Percentiles rank a stretch among this genome's conserved stretches.
Conservation (phyloP, 306 rosid species). For the Prunus mongolica region DNA sequence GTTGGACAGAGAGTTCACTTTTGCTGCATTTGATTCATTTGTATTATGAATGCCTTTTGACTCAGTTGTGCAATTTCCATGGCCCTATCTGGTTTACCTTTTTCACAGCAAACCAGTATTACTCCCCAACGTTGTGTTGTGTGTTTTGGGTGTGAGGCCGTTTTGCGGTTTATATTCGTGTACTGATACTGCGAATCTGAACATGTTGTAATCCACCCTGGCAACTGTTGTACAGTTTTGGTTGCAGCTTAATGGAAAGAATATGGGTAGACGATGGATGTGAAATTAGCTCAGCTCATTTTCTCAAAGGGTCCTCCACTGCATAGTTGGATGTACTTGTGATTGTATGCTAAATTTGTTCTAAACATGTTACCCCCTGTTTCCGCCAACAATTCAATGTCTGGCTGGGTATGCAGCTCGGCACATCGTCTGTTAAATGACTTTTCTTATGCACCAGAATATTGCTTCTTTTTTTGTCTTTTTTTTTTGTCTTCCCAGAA, state of each 20-base stretch:
- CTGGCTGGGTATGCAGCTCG: not conserved
- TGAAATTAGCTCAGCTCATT: not conserved
- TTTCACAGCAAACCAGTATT: not conserved
- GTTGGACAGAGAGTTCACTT: conserved; percentile 13
- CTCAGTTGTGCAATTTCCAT: not conserved
- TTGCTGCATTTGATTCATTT: conserved; percentile 16
- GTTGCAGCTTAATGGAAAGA: not conserved
- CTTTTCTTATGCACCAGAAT: not conserved
- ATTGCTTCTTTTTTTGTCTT: not conserved
- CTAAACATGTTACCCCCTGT: not conserved
- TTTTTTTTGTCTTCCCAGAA: too few species aligned
- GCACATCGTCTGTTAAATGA: not conserved
- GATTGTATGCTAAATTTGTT: not conserved
- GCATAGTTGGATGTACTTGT: not conserved
- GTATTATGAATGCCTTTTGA: conserved; percentile 5
- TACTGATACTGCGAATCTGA: not conserved
- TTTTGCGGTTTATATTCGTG: not conserved
- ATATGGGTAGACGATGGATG: not conserved
- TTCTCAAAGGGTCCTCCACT: not conserved
- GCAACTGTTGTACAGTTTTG: not conserved
- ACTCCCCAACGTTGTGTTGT: not conserved
- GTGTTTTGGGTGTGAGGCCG: not conserved
- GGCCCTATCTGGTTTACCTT: not conserved
- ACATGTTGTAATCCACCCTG: not conserved
- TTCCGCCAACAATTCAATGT: not conserved